Percentiles rank a stretch among this genome's conserved stretches.
These are phyloP conservation scores for Trichosanthes truncata DNA, from an alignment of 306 rosid species.

Conservation along the genomic window DNA sequence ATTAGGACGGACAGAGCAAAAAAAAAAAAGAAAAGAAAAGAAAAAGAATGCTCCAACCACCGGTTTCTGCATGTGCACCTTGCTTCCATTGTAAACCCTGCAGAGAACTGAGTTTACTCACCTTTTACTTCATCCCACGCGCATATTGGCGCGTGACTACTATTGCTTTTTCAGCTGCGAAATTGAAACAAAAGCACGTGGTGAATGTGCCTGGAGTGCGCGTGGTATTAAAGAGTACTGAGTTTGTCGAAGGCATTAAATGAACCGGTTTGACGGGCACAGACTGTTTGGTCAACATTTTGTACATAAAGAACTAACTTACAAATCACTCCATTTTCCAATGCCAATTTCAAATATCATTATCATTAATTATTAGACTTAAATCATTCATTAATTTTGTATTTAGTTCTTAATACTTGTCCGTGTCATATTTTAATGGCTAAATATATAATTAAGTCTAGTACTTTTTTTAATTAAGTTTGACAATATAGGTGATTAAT, in stretches of 20 bases:
- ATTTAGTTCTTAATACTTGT: background rate
- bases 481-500: too few species aligned
- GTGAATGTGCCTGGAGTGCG: background rate
- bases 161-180: too few species aligned
- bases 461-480: too few species aligned
- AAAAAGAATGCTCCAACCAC: background rate
- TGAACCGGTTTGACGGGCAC: background rate
- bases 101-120: background rate
- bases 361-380: too few species aligned
- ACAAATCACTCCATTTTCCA: background rate
- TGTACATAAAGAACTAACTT: background rate
- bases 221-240: background rate
- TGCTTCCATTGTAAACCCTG: background rate
- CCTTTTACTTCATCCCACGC: background rate
- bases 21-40: background rate
- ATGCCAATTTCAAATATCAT: background rate
- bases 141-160: background rate
- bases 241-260: background rate
- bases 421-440: too few species aligned
- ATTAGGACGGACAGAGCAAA: too few species aligned
- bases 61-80: background rate
- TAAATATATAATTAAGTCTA: too few species aligned
- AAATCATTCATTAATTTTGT: background rate
- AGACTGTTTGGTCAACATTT: slow-evolving; percentile 1
- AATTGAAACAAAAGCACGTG: background rate